Base-by-base conservation (phyloP, 129 eudicot species). In the Logfia minima region DNA sequence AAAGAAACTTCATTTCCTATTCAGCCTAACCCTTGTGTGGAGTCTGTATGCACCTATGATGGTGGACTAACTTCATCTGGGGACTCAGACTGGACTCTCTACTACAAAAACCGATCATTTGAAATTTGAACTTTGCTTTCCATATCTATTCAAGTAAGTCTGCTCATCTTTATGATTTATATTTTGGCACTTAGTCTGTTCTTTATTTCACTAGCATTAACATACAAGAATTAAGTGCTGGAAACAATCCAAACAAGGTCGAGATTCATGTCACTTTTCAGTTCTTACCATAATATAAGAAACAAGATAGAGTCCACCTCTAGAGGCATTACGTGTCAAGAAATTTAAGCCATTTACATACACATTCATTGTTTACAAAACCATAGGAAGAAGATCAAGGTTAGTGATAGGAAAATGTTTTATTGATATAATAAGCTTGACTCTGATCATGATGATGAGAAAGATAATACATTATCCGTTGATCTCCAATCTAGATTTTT, bases 51-150 rank as follows among this genome's bases (percentile, higher is more conserved):
- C 86, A 85, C 75, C 5, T 85, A 90, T 29, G 95, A 83, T 19
- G 88, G 88, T 24, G 86, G 87, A 70, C 76, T 85, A 28, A 72
- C 58, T 83, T 83, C 90, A 71, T 87, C 98, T 41, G 79, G 52
- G 53, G 96, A 93, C 78, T 88, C 95, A 5, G 90, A 86, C 66
- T 90, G 95, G 94, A 83, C 83, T 45, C 65, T 63, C 13, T 76
- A 84, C 79, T 85, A 81, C 75, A 85, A 83, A 83, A 84, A 83
- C 75, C 82, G 75, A 45, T 81, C 81, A 71, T 84, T 89, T 79
- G 55, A 81, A 71, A 60, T 81, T 53, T 86, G 80, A 78, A 23
- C 60, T n/a, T 51, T 80, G 14, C 66, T 13, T 79, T 74, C 70
- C 76, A 16, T 75, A 45, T 79, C 19, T 67, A 18, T 67, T 67